Conservation (phyloP, 352 stramenopile species). For the Globisporangium lucens region DNA sequence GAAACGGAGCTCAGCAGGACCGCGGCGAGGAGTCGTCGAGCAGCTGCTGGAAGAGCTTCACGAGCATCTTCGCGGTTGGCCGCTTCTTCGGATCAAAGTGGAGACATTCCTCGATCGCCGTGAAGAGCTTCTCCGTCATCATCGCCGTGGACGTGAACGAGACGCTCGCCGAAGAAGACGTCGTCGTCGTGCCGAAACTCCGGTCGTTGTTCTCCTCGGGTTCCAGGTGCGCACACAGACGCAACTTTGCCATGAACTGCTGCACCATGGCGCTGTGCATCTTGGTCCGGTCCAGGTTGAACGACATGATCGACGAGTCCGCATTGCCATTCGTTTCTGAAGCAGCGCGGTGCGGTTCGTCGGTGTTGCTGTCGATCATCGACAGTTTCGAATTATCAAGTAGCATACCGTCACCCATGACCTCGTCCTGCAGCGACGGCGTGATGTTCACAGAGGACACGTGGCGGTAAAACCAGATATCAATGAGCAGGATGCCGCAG, state of each 20-base stretch:
- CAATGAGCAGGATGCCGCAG: conserved; percentile 47
- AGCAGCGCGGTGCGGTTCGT: background rate
- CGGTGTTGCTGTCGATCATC: conserved; percentile 10
- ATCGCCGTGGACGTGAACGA: conserved; percentile 30
- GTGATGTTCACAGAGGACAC: conserved; percentile 33
- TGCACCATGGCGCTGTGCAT: conserved; percentile 37
- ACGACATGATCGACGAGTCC: conserved; percentile 3
- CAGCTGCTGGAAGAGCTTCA: conserved; percentile 44
- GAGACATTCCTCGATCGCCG: conserved; percentile 52
- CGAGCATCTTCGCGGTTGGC: conserved; percentile 50
- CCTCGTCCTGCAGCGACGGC: conserved; percentile 17
- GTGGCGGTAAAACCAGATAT: conserved; percentile 54
- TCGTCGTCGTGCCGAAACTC: conserved; percentile 38
- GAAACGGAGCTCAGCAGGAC: background rate
- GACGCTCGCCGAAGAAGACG: conserved; percentile 34
- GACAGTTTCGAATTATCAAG: conserved; percentile 10
- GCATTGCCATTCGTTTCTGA: background rate
- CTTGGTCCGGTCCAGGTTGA: conserved; percentile 14
- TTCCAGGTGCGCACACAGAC: conserved; percentile 33
- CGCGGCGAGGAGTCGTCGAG: conserved; percentile 26
- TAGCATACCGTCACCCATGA: conserved; percentile 6
- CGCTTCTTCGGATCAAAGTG: conserved; percentile 54
- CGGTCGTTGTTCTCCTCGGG: conserved; percentile 28
- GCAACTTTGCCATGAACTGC: conserved; percentile 51
- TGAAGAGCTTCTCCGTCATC: conserved; percentile 43